Evolutionary conservation across 2,329 filamentous ascomycete genomes (phyloP), one percentile per base, ranked within the genome.

Genomic region (Penicillium sp.): DNA sequence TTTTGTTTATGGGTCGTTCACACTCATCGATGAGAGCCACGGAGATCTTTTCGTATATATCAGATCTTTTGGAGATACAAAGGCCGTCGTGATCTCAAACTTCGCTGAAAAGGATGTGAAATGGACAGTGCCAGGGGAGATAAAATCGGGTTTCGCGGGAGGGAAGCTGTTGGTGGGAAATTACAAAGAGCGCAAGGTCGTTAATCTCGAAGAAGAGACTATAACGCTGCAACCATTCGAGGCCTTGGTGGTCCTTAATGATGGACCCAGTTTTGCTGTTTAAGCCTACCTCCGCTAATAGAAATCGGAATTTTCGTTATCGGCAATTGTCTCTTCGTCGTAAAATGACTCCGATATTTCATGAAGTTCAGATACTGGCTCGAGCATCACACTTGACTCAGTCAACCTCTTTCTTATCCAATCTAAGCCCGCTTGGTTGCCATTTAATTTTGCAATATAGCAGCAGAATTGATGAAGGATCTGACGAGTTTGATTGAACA

Each of bases 381-480:
- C 34, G 13, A 37, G 12, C 20, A 37, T 12, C 13, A 37, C 13
- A 37, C 23, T 37, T 7, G 34, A 37, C 2, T 37, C 34, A 3
- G 7, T 21, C 18, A 37, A 37, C n/a, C 34, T 37, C 15, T 37
- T 37, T 18, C 34, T 18, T 21, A 37, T 37, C 34, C 18, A 21
- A 7, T 23, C 20, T 10, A 37, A 18, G 34, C 18, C 34, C 12
- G 21, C 34, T 12, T 37, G 34, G 18, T 21, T 37, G 9, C 18
- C 34, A 21, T 37, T 37, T 4, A 37, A n/a, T 6, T 23, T 23
- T n/a, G 34, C 34, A 37, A 37, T 8, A 23, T 37, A 37, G 20
- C 34, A 37, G 34, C 34, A 37, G n/a, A 37, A 37, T 23, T 37
- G 18, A 21, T 37, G 34, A 37, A 37, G 34, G 7, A 37, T 37